Base-by-base conservation (phyloP, 805 yeast species). In the Kuraishia cidri region DNA sequence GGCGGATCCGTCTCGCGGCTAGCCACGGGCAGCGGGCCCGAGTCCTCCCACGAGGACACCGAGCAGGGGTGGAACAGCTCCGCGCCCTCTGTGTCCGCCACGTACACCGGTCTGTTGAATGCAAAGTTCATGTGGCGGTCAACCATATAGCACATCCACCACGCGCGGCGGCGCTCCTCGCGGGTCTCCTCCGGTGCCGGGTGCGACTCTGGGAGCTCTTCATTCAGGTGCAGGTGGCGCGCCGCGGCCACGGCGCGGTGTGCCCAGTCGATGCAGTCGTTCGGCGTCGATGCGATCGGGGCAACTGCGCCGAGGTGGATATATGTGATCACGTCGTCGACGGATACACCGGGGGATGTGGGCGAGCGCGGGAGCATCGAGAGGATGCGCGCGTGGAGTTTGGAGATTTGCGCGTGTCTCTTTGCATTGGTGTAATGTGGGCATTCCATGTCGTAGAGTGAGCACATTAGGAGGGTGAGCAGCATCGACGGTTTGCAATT, bases 321-420 rank as follows among this genome's bases (percentile, higher is more conserved):
- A 27, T 41, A 40, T 13, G 43, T 35, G 10, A 44, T 33, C 18
- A 44, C 32, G 23, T 42, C 48, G 19, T 36, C 39, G 32, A 30
- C 31, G 16, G n/a, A n/a, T n/a, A n/a, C n/a, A n/a, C n/a, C n/a
- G n/a, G n/a, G n/a, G n/a, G n/a, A n/a, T n/a, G n/a, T n/a, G n/a
- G n/a, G n/a, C n/a, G n/a, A n/a, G n/a, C n/a, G 3, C 24, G 23
- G 17, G 8, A 25, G 6, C 5, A 25, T 15, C 16, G 27, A 25
- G 4, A 25, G 27, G 12, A 25, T 15, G 9, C 15, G 17, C 15
- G 13, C 27, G 15, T 14, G 15, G 5, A 25, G 13, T 9, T 17
- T 15, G 13, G 13, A 14, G 15, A 25, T 25, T 15, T 11, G 15
- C 15, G 15, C 27, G 15, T 21, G 20, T 29, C 26, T 22, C 6